Evolutionary conservation across 73 alveolate species (phyloP).

Genomic region (Paramecium pentaurelia): DNA sequence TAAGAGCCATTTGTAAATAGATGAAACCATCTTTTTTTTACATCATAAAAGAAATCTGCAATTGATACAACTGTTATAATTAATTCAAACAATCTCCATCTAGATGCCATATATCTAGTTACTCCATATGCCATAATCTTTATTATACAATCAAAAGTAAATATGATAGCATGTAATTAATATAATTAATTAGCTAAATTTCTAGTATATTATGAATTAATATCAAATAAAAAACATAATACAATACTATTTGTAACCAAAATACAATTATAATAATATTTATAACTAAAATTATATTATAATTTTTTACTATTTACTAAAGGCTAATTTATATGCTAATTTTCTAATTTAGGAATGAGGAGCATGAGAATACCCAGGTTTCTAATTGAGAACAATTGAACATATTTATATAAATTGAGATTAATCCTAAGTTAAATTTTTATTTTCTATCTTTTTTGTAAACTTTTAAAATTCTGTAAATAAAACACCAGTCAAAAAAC

Average conservation of each 20-base stretch:
- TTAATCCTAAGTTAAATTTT: slow-evolving; percentile 7
- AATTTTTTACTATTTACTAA: not conserved
- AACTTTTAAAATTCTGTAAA: not conserved
- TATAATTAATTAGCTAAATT: not conserved
- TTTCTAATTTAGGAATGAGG: not conserved
- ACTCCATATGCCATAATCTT: not conserved
- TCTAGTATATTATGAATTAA: not conserved
- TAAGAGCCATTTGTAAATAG: not conserved
- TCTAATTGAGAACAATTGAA: not conserved
- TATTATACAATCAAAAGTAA: not conserved
- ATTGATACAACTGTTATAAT: not conserved
- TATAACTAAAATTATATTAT: not conserved
- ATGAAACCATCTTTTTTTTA: not conserved
- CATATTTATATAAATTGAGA: not conserved
- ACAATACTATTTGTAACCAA: not conserved
- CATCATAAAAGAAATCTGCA: not conserved
- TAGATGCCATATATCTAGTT: not conserved
- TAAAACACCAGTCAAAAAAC: not conserved
- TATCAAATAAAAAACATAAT: not conserved
- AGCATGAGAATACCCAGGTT: slow-evolving; percentile 7
- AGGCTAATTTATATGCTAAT: not conserved
- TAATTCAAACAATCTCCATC: slow-evolving; percentile 17
- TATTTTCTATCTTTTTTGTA: not conserved
- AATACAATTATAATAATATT: not conserved
- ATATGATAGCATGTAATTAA: not conserved